Evolutionary conservation across 2,329 filamentous ascomycete species (phyloP).

Genomic region (Arthrobotrys pseudoclavata): DNA sequence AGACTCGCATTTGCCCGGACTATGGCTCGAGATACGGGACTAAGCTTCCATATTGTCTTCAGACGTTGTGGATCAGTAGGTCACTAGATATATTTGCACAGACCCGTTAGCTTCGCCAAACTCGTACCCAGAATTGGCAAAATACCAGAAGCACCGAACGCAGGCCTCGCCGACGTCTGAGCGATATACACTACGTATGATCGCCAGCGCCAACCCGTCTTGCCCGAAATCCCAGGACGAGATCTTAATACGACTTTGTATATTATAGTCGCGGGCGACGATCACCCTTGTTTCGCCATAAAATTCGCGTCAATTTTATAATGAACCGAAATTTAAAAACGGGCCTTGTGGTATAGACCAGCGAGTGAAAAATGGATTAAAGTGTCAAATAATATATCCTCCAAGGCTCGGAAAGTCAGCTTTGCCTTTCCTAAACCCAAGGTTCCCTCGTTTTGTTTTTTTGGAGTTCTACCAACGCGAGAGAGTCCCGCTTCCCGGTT

Average conservation of each 20-base stretch:
- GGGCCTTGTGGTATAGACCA: constrained; percentile 31
- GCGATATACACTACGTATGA: background rate
- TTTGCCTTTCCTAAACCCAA: constrained; percentile 20
- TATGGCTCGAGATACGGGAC: constrained; percentile 23
- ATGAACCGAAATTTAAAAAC: constrained; percentile 58
- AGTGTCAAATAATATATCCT: constrained; percentile 18
- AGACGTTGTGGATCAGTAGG: constrained; percentile 14
- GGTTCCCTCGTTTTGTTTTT: constrained; percentile 12
- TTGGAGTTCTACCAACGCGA: background rate
- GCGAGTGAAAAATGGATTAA: constrained; percentile 17
- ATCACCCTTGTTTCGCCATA: constrained; percentile 27
- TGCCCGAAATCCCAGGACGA: constrained; percentile 34
- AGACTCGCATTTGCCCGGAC: constrained; percentile 41
- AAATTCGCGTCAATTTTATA: constrained; percentile 59
- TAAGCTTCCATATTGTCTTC: constrained; percentile 25
- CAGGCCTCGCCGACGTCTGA: constrained; percentile 18
- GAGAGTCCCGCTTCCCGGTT: constrained; percentile 44
- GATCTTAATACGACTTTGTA: constrained; percentile 50
- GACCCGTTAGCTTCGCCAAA: constrained; percentile 41
- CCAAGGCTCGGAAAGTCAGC: constrained; percentile 18
- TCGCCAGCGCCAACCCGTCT: constrained; percentile 22
- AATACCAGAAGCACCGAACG: constrained; percentile 16
- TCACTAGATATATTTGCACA: constrained; percentile 40
- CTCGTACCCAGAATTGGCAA: constrained; percentile 49
- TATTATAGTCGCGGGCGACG: constrained; percentile 31